phyloP scores from a whole-genome alignment of 2,329 filamentous ascomycete species.

The Phialophora macrospora region DNA sequence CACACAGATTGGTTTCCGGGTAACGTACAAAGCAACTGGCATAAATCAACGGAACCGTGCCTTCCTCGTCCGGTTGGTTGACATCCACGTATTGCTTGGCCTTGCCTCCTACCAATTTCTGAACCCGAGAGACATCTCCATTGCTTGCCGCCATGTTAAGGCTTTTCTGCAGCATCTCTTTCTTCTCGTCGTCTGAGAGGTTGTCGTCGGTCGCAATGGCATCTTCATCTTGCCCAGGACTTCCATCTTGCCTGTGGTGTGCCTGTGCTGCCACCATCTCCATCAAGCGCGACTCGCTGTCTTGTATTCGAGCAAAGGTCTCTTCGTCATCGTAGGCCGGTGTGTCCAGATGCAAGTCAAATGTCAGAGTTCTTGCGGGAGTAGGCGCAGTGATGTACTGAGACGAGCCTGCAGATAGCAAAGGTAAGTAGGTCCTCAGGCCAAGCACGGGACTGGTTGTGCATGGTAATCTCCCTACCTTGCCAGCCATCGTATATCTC shows the following conservation, averaged over 20 bases:
- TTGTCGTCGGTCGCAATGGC: constrained; percentile 75
- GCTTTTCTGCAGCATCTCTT: constrained; percentile 78
- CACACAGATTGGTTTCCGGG: background rate
- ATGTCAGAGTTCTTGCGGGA: constrained; percentile 79
- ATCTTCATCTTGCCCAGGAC: constrained; percentile 77
- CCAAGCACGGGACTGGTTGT: constrained; percentile 18
- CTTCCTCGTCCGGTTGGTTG: constrained; percentile 88
- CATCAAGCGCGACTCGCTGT: constrained; percentile 86
- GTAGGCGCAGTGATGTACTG: constrained; percentile 90
- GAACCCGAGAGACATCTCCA: constrained; percentile 82
- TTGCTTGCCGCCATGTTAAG: constrained; percentile 97
- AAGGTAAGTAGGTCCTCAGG: constrained; percentile 20
- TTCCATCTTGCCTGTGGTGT: constrained; percentile 68
- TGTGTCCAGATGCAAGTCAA: constrained; percentile 84
- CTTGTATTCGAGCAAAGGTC: constrained; percentile 63
- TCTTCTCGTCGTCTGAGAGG: constrained; percentile 77
- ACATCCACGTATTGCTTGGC: constrained; percentile 79
- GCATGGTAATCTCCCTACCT: constrained; percentile 59
- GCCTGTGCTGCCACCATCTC: constrained; percentile 96
- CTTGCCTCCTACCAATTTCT: constrained; percentile 73
- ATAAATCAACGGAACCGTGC: constrained; percentile 94
- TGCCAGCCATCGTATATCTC: constrained; percentile 99
- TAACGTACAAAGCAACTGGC: constrained; percentile 78
- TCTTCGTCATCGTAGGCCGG: constrained; percentile 70
- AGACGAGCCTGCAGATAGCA: constrained; percentile 73